Conservation (phyloP, 768 basidiomycete genomes). For the Auricularia cornea region DNA sequence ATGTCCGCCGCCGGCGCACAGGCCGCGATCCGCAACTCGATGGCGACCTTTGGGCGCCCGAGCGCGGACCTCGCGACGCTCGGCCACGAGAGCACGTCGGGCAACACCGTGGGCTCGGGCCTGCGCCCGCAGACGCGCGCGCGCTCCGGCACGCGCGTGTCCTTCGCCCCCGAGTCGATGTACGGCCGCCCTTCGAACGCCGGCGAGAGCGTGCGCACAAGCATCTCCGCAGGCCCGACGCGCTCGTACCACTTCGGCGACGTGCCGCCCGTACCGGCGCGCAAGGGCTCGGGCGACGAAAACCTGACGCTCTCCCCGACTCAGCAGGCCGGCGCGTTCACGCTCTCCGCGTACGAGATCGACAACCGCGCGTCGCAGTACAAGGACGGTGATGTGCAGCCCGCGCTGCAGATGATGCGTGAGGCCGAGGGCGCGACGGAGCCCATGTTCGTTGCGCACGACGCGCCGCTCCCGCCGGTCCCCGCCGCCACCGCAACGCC, state of each 20-base stretch:
- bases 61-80: not conserved
- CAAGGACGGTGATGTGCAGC: constrained; percentile 37
- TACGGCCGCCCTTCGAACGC: constrained; percentile 16
- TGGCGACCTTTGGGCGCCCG: constrained; percentile 24
- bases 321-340: constrained; percentile 33
- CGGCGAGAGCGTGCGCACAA: constrained; percentile 28
- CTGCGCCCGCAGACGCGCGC: not conserved
- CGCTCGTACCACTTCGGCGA: constrained; percentile 35
- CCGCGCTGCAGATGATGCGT: constrained; percentile 73
- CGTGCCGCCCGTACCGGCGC: constrained; percentile 34
- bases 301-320: constrained; percentile 32
- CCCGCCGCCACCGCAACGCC: constrained; percentile 12
- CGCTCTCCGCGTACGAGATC: constrained; percentile 31
- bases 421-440: not conserved
- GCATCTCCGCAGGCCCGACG: constrained; percentile 33
- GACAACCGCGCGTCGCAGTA: constrained; percentile 39
- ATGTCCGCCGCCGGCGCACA: constrained; percentile 61
- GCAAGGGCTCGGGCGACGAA: constrained; percentile 8
- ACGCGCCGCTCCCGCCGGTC: constrained; percentile 3
- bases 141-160: constrained; percentile 43
- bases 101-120: not conserved
- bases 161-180: constrained; percentile 49
- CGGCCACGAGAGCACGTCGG: not conserved
- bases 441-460: constrained; percentile 2
- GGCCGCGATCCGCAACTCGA: constrained; percentile 45